Percentiles rank a stretch among this genome's conserved stretches.
phyloP scores from a whole-genome alignment of 768 basidiomycete genomes.

The Pholiota microspora region DNA sequence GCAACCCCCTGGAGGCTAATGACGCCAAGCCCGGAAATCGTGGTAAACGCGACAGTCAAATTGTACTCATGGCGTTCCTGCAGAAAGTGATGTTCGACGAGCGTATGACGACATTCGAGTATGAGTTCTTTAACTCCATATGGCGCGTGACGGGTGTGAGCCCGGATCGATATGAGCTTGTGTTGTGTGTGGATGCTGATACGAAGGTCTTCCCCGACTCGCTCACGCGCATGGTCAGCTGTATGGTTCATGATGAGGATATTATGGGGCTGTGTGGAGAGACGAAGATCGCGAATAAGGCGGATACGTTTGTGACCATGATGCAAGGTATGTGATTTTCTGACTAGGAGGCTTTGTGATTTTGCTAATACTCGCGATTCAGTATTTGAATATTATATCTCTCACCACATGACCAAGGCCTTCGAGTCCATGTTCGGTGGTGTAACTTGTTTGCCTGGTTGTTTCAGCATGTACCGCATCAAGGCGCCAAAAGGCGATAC shows the following conservation, averaged over 20 bases:
- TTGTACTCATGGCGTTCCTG: conserved; percentile 95
- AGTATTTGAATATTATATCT: conserved; percentile 99
- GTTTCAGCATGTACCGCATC: conserved; percentile 99
- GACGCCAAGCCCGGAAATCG: conserved; percentile 97
- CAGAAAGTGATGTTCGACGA: conserved; percentile 99
- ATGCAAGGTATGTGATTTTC: conserved; percentile 80
- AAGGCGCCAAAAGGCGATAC: conserved; percentile 96
- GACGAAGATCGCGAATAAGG: conserved; percentile 99
- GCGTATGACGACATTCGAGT: conserved; percentile 99
- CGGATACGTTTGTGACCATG: conserved; percentile 98
- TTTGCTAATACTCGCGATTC: conserved; percentile 7
- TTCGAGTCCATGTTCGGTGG: conserved; percentile 99
- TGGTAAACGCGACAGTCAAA: conserved; percentile 98
- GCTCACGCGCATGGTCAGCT: conserved; percentile 91
- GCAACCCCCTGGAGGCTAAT: conserved; percentile 85
- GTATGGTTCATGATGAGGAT: conserved; percentile 95
- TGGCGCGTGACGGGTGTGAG: conserved; percentile 95
- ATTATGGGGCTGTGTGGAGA: conserved; percentile 99
- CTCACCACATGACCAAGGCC: conserved; percentile 97
- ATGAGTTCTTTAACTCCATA: conserved; percentile 98
- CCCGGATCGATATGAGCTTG: conserved; percentile 93
- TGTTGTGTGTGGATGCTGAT: conserved; percentile 95
- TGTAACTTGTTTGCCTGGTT: conserved; percentile 98
- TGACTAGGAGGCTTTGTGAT: neutral
- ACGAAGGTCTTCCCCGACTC: conserved; percentile 99